Evolutionary conservation across 495 filamentous ascomycete species (phyloP), one percentile per base, ranked within the genome.

Genomic region (Lophium mytilinum): DNA sequence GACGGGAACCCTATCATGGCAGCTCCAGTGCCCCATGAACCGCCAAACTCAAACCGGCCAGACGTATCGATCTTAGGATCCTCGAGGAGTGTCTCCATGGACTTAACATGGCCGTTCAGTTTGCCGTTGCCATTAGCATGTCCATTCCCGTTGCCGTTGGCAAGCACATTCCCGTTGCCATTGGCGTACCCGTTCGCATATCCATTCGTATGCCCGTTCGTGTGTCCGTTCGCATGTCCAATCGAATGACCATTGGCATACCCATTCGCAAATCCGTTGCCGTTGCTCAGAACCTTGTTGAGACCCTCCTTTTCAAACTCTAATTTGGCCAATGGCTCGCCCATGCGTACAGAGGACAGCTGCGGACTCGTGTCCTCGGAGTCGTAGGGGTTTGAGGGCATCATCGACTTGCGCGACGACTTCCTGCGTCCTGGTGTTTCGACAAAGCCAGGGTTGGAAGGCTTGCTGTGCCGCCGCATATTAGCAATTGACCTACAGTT

Each of bases 1-100:
- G 86, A 37, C 11, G 93, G 93, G 71, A 96, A 98, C 46, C 83
- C 85, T 57, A 93, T 76, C 89, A 98, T 98, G 82, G 95, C 89
- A 52, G 83, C 75, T 18, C 75, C 69, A 21, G 89, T 83, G 53
- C 91, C 91, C 48, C 73, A 73, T 1, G 88, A 83, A 55, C 93
- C 93, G 56, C 90, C 89, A 66, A 98, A 96, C 66, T 98, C 93
- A 67, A 86, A 88, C 55, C 87, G 78, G 47, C 84, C 87, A 50
- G 85, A 89, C 67, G 81, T 76, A 72, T 96, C 89, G 57, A 96
- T 67, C 70, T 82, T 88, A 59, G 83, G 86, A 65, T 95, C 86
- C 33, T 14, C 33, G 6, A 48, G 15, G 8, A 12, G n/a, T 10
- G 56, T n/a, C 9, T 33, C 14, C 8, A 18, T 7, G 30, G 15